A percentile compares a stretch with the other conserved stretches of the same genome.
phyloP scores from a whole-genome alignment of 1,284 basidiomycete genomes.

The Hypsizygus ulmarius region DNA sequence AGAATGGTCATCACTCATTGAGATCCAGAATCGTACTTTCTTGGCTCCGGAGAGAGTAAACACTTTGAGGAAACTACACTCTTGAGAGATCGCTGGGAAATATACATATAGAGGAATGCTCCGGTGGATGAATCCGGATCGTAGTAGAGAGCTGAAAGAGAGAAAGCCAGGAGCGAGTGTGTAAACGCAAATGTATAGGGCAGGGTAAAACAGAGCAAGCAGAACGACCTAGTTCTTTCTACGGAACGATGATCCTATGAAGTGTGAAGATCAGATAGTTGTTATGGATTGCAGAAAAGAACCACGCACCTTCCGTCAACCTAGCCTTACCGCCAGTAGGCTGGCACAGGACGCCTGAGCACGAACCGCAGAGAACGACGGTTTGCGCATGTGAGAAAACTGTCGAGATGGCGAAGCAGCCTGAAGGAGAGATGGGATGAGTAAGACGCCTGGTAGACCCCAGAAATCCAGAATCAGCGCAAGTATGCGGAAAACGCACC shows the following conservation, averaged over 20 bases:
- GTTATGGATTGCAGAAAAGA: conserved; percentile 8
- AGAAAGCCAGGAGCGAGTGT: not conserved
- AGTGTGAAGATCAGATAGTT: conserved; percentile 14
- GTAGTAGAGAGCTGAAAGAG: conserved; percentile 3
- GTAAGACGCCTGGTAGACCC: no score
- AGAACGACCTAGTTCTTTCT: conserved; percentile 76
- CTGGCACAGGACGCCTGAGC: conserved; percentile 95
- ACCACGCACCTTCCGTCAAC: conserved; percentile 88
- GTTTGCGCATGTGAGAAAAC: conserved; percentile 96
- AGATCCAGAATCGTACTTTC: no score
- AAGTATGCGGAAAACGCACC: conserved; percentile 48
- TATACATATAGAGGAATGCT: conserved; percentile 7
- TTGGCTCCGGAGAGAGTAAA: no score
- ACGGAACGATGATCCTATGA: conserved; percentile 80
- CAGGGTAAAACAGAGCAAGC: conserved; percentile 25
- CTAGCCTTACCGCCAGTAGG: conserved; percentile 99
- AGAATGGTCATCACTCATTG: no score
- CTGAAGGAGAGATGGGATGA: conserved; percentile 36
- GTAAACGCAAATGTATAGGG: conserved; percentile 16
- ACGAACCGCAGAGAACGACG: conserved; percentile 90
- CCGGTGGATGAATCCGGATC: conserved; percentile 8
- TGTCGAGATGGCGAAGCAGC: conserved; percentile 93
- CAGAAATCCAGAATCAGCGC: conserved; percentile 15
- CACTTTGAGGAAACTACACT: conserved; percentile 6
- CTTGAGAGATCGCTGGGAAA: conserved; percentile 4